These are phyloP conservation scores for Ogataea nitratoaversa DNA, from an alignment of 805 yeast species.

Conservation along the genomic window DNA sequence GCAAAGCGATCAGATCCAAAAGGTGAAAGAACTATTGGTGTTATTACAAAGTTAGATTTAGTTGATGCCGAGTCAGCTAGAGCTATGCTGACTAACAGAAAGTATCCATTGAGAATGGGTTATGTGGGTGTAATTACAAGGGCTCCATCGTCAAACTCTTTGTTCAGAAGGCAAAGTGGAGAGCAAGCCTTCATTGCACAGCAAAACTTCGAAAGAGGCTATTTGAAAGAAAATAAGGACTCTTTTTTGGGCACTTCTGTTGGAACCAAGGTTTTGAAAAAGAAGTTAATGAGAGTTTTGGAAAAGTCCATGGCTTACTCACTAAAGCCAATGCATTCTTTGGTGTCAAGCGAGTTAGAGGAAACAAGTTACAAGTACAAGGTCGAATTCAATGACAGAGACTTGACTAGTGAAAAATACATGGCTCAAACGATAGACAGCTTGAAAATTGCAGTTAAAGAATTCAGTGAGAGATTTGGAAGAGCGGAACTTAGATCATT, in stretches of 20 bases:
- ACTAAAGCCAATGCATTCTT: constrained; percentile 77
- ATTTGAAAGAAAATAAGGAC: constrained; percentile 59
- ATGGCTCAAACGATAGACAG: constrained; percentile 88
- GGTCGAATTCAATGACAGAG: constrained; percentile 94
- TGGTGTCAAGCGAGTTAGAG: constrained; percentile 88
- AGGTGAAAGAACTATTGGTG: constrained; percentile 96
- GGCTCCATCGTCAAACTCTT: constrained; percentile 42
- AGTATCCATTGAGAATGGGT: constrained; percentile 92
- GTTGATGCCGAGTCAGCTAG: constrained; percentile 76
- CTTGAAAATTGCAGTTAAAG: constrained; percentile 81
- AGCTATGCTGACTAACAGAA: constrained; percentile 63
- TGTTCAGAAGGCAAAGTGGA: constrained; percentile 53
- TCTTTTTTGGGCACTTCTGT: constrained; percentile 62
- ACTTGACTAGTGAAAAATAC: constrained; percentile 89
- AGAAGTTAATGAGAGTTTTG: constrained; percentile 77
- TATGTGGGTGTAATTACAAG: constrained; percentile 97
- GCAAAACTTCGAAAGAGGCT: constrained; percentile 60
- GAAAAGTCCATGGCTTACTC: constrained; percentile 90
- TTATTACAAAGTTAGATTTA: constrained; percentile 87
- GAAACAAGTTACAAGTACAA: constrained; percentile 90
- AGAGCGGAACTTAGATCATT: constrained; percentile 77
- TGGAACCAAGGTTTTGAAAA: constrained; percentile 72
- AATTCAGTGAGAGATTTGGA: constrained; percentile 76
- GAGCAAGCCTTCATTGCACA: constrained; percentile 64
- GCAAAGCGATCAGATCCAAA: constrained; percentile 85